Base-by-base conservation (phyloP, 2,329 filamentous ascomycete species). In the Penicillium thymicola region DNA sequence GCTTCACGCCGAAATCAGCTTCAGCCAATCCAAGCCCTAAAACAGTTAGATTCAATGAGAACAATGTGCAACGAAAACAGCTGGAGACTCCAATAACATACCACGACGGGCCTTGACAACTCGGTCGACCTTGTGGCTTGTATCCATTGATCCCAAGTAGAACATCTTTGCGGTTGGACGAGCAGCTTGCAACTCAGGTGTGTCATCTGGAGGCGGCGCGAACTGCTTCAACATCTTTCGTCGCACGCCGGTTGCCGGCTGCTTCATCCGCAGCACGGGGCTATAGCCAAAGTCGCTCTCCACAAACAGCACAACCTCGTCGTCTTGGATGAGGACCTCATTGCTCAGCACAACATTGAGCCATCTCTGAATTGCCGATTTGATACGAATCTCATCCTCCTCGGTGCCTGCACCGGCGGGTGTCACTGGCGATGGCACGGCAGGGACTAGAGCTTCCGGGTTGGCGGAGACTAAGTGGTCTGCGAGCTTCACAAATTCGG, bases 211-310 rank as follows among this genome's bases (percentile, higher is more conserved):
- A 0, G 94, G 94, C 32, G 94, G 94, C 37, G 94, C 93, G 75
- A 99, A 99, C 74, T 99, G 94, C 81, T 99, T 99, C 72, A 99
- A 81, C 59, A 97, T 89, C 79, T 97, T 97, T 70, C 94, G 85
- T 61, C 94, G 86, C 65, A 99, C 91, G 42, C 94, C 94, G 1
- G 94, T 99, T 9, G 94, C 94, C 23, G 94, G 94, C 75, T 99
- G 94, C 80, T 95, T 96, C 82, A 92, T 91, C 74, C 93, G 88
- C 45, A 97, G 88, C 69, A 97, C 89, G 1, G 94, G 94, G 69
- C 92, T 97, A 75, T 99, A 99, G 40, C 94, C 94, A 73, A 97
- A 97, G 73, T 99, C 94, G 71, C 91, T 96, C 76, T 99, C 94
- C n/a, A 99, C 92, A 68, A 99, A 99, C 58, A 97, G 87, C 5